Base-by-base conservation (phyloP, 345 rosid genomes). In the Bruguiera gymnorhiza region DNA sequence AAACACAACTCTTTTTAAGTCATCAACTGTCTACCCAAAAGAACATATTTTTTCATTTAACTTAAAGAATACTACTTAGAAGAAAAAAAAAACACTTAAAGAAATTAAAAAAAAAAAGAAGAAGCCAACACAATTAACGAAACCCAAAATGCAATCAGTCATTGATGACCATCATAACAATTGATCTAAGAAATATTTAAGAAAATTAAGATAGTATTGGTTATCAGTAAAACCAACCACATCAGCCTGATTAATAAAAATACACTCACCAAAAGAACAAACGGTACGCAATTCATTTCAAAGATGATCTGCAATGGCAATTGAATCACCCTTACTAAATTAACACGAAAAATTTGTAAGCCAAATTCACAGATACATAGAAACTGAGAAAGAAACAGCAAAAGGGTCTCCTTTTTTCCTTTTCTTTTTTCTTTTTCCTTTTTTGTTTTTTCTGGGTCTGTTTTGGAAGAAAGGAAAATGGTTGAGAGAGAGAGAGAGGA, bases 221-320 rank as follows among this genome's bases (percentile, higher is more conserved):
- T 60, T 26, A 11, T 29, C 4, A 6, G 16, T 6, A 5, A 23
- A 37, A 53, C 8, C 6, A 27, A 32, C 46, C 10, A 62, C 65
- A n/a, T 10, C 20, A 70, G 62, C 32, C 60, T 34, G 61, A 62
- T 70, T 15, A 67, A 53, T 3, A 27, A 20, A 39, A 39, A 39
- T 11, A 39, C 13, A 72, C 83, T 60, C 82, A 82, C 87, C 86
- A 56, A 70, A 26, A 63, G 72, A 64, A 71, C 32, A 68, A 56
- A 65, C 24, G 72, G 69, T 46, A 24, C 67, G 71, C 21, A 69
- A 70, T 21, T 82, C 87, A 83, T 85, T 70, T 70, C 74, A 81
- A 64, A 65, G 79, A 64, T 67, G 78, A 81, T 60, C 70, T 53
- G 59, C 81, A 77, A 80, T 82, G 48, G 3, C 66, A 59, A 60